These are phyloP conservation scores for Hypoxylon sp. DNA, from an alignment of 2,329 filamentous ascomycete species.

Conservation along the genomic window DNA sequence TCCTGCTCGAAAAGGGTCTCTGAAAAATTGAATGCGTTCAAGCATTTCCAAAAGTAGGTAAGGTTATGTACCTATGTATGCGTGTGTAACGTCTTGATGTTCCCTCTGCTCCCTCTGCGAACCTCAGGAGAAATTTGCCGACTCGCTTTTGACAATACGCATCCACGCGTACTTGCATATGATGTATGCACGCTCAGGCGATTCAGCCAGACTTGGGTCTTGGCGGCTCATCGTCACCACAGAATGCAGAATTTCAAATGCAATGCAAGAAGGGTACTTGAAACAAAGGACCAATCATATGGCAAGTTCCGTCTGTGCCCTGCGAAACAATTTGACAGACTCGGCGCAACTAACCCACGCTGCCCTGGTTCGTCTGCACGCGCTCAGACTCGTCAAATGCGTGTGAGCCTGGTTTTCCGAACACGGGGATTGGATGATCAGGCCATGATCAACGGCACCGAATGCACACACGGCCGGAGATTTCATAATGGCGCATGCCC, in stretches of 20 bases:
- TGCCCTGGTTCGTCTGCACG: slow-evolving; percentile 15
- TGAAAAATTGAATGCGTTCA: slow-evolving; percentile 10
- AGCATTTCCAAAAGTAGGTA: slow-evolving; percentile 1
- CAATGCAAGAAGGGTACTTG: slow-evolving; percentile 25
- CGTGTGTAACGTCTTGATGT: slow-evolving; percentile 23
- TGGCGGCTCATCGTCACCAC: slow-evolving; percentile 33
- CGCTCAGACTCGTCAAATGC: slow-evolving; percentile 31
- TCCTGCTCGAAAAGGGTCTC: slow-evolving; percentile 8
- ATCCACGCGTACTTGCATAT: slow-evolving; percentile 23
- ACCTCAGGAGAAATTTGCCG: slow-evolving; percentile 33
- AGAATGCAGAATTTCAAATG: slow-evolving; percentile 16
- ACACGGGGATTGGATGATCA: slow-evolving; percentile 32
- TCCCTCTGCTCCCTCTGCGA: slow-evolving; percentile 10
- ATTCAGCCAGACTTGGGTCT: slow-evolving; percentile 20
- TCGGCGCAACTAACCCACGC: slow-evolving; percentile 23
- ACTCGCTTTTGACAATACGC: slow-evolving; percentile 23
- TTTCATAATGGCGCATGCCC: slow-evolving; percentile 27
- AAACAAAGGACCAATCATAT: slow-evolving; percentile 35
- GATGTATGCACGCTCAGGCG: slow-evolving; percentile 39
- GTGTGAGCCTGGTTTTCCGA: slow-evolving; percentile 18
- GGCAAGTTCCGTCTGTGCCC: not conserved
- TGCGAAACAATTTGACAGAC: slow-evolving; percentile 32
- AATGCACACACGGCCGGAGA: slow-evolving; percentile 39
- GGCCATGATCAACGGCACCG: slow-evolving; percentile 39
- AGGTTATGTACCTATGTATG: not conserved